Evolutionary conservation across 495 filamentous ascomycete genomes (phyloP), one percentile per base, ranked within the genome.

Genomic region (Talaromyces trachyspermus): DNA sequence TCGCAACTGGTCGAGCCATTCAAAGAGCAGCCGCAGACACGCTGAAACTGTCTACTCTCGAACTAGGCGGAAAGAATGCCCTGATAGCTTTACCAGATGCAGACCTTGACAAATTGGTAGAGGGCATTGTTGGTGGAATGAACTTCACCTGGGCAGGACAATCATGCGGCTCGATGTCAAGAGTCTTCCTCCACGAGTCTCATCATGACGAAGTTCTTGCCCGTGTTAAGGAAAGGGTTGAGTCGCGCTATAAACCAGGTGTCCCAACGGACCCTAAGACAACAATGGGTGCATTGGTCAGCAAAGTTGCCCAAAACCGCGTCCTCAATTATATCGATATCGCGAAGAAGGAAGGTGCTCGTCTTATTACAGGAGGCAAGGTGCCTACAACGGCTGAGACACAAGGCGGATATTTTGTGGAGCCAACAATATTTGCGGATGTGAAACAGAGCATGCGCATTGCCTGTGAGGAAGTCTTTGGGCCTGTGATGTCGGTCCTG

Each of bases 391-490:
- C 19, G n/a, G 10, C 33, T 2, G 33, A 6, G 6, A 7, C 5
- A 14, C 74, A 81, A 46, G 82, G 90, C 67, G 91, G 91, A 54
- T 97, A 88, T 80, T 97, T 95, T 76, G 95, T 97, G 69, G 77
- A 95, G 77, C 91, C 91, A 20, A 97, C 91, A 56, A 88, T 97
- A 65, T 96, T 97, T 82, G 85, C 81, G 63, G 81, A 90, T 64
- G 91, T 96, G 46, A 82, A 72, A 30, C 65, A 77, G 49, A 77
- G 95, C 65, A 96, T 97, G 91, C 94, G 91, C 82, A 95, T 97
- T 66, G 86, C 90, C 78, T 81, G 89, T 72, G 91, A 97, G 72
- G 91, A 97, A 74, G 95, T 97, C 69, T 97, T 97, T 69, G 91
- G 91, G 46, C 91, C 91, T 43, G 92, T 97, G 44, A 85, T 86